phyloP scores from a whole-genome alignment of 2,329 filamentous ascomycete genomes.

The Leptodontidium sp. region DNA sequence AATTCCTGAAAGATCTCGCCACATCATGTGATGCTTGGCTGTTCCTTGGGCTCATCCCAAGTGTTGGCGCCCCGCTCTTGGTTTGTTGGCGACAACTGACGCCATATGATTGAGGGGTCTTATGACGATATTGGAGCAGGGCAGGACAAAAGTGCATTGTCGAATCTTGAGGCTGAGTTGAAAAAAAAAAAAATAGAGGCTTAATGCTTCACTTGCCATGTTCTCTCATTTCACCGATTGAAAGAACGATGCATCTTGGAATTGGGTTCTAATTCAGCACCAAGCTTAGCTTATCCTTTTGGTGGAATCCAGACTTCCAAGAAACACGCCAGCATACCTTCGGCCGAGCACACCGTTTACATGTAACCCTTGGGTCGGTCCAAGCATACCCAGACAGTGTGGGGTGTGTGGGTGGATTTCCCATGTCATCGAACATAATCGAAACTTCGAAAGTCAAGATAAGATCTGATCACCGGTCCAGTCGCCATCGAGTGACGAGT shows the following conservation, averaged over 20 bases:
- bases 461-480: constrained; percentile 3
- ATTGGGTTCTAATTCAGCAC: background rate
- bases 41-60: background rate
- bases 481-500: background rate
- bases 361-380: background rate
- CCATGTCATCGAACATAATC: constrained; percentile 6
- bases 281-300: background rate
- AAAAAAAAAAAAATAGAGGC: background rate
- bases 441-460: background rate
- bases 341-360: background rate
- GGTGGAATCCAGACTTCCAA: background rate
- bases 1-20: background rate
- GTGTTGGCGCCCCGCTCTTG: constrained; percentile 13
- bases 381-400: constrained; percentile 10
- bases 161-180: background rate
- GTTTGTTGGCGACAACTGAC: background rate
- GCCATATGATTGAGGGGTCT: background rate
- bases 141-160: background rate
- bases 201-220: background rate
- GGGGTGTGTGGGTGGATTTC: background rate
- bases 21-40: constrained; percentile 12
- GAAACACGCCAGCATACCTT: background rate
- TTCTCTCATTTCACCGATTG: too few species aligned
- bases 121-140: background rate
- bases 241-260: background rate